Conservation (phyloP, 345 rosid genomes). For the Citrus sinensis region DNA sequence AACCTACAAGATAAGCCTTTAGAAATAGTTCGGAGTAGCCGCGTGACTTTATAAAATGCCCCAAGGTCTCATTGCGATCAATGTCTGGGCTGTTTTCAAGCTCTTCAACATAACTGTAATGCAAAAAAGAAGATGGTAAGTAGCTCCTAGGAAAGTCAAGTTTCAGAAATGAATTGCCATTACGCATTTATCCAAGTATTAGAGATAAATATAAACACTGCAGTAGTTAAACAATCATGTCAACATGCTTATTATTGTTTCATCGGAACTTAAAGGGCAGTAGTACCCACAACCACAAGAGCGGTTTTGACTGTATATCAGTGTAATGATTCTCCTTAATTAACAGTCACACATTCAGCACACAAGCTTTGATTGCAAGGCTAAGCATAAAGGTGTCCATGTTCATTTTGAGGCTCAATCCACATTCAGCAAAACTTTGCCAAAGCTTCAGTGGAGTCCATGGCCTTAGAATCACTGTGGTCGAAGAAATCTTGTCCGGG, state of each 20-base stretch:
- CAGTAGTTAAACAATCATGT: too few species aligned
- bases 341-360: too few species aligned
- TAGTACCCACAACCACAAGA: too few species aligned
- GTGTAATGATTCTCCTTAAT: too few species aligned
- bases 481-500: conserved; percentile 71
- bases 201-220: too few species aligned
- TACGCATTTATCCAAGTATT: conserved; percentile 28
- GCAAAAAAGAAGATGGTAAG: too few species aligned
- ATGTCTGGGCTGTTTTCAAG: conserved; percentile 60
- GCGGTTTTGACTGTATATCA: too few species aligned
- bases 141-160: conserved; percentile 27
- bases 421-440: conserved; percentile 38
- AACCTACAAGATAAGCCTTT: conserved; percentile 76
- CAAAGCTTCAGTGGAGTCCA: conserved; percentile 48
- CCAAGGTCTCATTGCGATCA: too few species aligned
- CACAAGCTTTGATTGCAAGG: too few species aligned
- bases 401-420: too few species aligned
- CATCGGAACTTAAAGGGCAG: too few species aligned
- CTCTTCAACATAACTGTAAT: conserved; percentile 56
- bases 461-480: conserved; percentile 49
- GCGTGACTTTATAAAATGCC: conserved; percentile 44
- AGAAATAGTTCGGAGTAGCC: conserved; percentile 83
- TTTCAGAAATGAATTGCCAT: conserved; percentile 32
- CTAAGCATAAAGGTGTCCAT: conserved; percentile 51
- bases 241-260: too few species aligned